Percentiles rank a stretch among this genome's conserved stretches.
Conservation (phyloP, 805 yeast species). For the Yarrowia osloensis region DNA sequence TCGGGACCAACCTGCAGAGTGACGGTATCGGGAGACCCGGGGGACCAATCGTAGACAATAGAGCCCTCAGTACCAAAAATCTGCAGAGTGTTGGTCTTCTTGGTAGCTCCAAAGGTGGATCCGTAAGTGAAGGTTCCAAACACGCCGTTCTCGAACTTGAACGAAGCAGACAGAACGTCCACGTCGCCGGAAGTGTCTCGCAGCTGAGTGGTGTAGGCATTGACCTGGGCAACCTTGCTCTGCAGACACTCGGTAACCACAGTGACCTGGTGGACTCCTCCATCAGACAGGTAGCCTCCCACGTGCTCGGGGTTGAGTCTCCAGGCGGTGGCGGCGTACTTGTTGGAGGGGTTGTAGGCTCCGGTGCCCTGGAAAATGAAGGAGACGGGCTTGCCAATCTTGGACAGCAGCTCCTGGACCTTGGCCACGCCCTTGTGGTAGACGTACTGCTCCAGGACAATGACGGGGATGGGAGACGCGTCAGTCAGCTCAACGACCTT, state of each 20-base stretch:
- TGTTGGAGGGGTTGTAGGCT: conserved; percentile 50
- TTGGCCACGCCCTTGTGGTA: conserved; percentile 61
- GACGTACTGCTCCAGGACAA: conserved; percentile 85
- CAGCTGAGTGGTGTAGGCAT: conserved; percentile 77
- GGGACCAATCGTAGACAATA: conserved; percentile 57
- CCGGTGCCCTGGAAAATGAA: conserved; percentile 50
- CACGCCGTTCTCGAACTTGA: conserved; percentile 59
- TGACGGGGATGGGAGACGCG: conserved; percentile 64
- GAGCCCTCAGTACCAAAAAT: conserved; percentile 83
- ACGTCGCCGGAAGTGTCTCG: conserved; percentile 77
- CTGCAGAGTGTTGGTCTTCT: conserved; percentile 63
- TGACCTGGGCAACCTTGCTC: conserved; percentile 57
- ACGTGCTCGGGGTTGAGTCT: conserved; percentile 87
- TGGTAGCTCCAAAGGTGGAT: conserved; percentile 81
- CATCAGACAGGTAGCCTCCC: conserved; percentile 91
- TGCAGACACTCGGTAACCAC: conserved; percentile 82
- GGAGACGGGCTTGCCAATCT: conserved; percentile 63
- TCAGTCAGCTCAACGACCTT: conserved; percentile 71
- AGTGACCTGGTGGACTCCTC: conserved; percentile 96
- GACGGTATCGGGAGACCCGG: conserved; percentile 38
- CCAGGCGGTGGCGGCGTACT: conserved; percentile 71
- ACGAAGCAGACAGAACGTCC: conserved; percentile 74
- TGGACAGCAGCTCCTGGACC: conserved; percentile 59
- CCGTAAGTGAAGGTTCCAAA: conserved; percentile 89
- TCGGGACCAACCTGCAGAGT: conserved; percentile 39